Evolutionary conservation across 495 filamentous ascomycete species (phyloP), one percentile per base, ranked within the genome.

Genomic region (Neurospora intermedia): DNA sequence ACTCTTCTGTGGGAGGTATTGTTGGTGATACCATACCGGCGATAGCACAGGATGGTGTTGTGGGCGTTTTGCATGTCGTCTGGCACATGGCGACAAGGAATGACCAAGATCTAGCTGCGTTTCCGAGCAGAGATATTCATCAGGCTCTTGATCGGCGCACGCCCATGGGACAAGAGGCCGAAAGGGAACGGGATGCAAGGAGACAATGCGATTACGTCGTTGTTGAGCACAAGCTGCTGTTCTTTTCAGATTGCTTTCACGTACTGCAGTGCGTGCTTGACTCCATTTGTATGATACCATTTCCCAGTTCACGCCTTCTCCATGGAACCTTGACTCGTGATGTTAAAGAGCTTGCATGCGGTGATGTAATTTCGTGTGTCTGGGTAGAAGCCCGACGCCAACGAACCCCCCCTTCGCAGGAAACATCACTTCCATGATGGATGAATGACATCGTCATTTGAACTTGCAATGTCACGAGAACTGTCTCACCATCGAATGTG

Each of bases 11-110:
- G 77, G 77, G 72, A 31, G 73, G 78, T 75, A 39, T 16, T 31
- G 43, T 35, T 70, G 41, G 72, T 71, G 40, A 71, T 74, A 42
- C 73, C 73, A 75, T 71, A 75, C 75, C 69, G 69, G 77, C 72
- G 74, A 69, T 72, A 71, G 71, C 62, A 72, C 72, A 70, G 74
- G 76, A 62, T 39, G 76, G 45, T 39, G 75, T 74, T 73, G 78
- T 81, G 84, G 85, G 87, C 85, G 82, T 86, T 85, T 78, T 78
- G 84, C 86, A 87, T 80, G 81, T 83, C 81, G 79, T 82, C 81
- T 75, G 75, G 72, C 74, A 71, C 73, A 40, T 73, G 76, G 69
- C 71, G 74, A 72, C 54, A 71, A 71, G 43, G 62, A 31, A 70
- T 73, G 43, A 62, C 42, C 43, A 41, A 59, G 70, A 69, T 42